Base-by-base conservation (phyloP, 768 basidiomycete species). In the Russula foetens region DNA sequence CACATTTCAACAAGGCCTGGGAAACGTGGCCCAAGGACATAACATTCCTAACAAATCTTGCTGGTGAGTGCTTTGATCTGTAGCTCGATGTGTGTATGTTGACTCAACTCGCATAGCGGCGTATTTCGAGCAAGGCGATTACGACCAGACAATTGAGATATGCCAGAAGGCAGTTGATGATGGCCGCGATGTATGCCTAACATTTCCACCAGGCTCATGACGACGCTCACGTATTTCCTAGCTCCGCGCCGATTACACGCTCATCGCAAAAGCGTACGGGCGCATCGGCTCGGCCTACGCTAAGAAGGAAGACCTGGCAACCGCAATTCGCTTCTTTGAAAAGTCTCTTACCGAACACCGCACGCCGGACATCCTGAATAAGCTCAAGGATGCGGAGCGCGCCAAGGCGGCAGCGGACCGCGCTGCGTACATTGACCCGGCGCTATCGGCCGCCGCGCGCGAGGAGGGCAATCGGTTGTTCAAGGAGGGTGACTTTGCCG, bases 141-240 rank as follows among this genome's bases (percentile, higher is more conserved):
- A 86, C 68, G 88, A 92, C 74, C 87, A 90, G 71, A 83, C 84
- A 58, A 95, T 99, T 68, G 88, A 94, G 71, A 84, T 84, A 0
- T 95, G 92, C 71, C 86, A 97, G 69, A 95, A 92, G 74, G 96
- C 97, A n/a, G 88, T 92, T 46, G 97, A 98, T 14, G 91, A 98
- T 70, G 97, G 93, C 33, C 87, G 95, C 62, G 80, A 77, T 61
- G 88, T 90, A 67, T 49, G 81, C 69, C 5, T 53, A 31, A 21
- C 23, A n/a, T n/a, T 28, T 43, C 33, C 43, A 44, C 28, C 21
- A 0, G 19, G 14, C 39, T 29, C 5, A 14, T 11, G 23, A 31
- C 11, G 21, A 33, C 28, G 21, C 21, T 50, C 15, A 11, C 7
- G 11, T 6, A 31, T 14, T 38, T 19, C 17, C 43, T 70, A 94